Evolutionary conservation across 2,329 filamentous ascomycete genomes (phyloP).

Genomic region (Sclerotinia trifoliorum): DNA sequence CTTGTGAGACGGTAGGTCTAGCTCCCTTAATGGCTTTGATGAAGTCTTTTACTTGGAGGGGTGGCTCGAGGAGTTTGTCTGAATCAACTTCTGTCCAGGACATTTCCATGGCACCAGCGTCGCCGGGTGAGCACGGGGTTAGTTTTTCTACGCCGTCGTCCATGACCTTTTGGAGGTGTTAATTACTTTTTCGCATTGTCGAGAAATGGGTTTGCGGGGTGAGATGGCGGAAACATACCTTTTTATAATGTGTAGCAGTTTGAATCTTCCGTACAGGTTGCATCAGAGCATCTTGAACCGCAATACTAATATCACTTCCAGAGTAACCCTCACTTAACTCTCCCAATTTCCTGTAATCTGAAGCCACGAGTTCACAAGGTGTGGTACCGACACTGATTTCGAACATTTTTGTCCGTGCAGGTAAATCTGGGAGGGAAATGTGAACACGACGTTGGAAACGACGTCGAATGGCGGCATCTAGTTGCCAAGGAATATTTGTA

Average conservation of each 20-base stretch:
- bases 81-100: constrained; percentile 84
- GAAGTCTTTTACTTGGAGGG: constrained; percentile 87
- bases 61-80: constrained; percentile 81
- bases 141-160: constrained; percentile 66
- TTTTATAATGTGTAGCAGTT: constrained; percentile 96
- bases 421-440: constrained; percentile 84
- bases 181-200: constrained; percentile 6
- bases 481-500: constrained; percentile 98
- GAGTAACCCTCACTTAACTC: constrained; percentile 90
- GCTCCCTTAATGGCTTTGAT: constrained; percentile 85
- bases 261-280: constrained; percentile 95
- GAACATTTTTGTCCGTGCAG: constrained; percentile 77
- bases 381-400: constrained; percentile 92
- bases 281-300: constrained; percentile 95
- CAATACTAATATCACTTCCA: constrained; percentile 92
- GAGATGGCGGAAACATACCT: constrained; percentile 52
- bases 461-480: constrained; percentile 91
- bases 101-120: constrained; percentile 84
- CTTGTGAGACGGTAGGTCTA: constrained; percentile 83
- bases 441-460: constrained; percentile 96
- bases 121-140: constrained; percentile 93
- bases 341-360: constrained; percentile 78
- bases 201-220: not conserved
- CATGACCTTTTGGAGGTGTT: constrained; percentile 55
- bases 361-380: constrained; percentile 74